These are phyloP conservation scores for Polyporus tsugae DNA, from an alignment of 1,284 basidiomycete species.

Conservation along the genomic window DNA sequence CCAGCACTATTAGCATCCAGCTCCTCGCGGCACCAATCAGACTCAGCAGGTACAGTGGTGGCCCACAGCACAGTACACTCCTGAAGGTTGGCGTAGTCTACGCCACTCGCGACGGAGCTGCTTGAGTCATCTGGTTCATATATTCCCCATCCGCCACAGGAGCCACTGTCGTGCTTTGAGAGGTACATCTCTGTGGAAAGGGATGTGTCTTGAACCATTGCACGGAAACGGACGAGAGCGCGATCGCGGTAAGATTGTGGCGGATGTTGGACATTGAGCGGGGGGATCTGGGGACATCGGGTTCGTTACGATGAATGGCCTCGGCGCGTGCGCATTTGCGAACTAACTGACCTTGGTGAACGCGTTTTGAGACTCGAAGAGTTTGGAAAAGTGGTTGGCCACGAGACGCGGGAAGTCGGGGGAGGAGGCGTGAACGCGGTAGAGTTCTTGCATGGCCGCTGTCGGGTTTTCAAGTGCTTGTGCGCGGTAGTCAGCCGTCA, in stretches of 20 bases:
- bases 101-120: conserved; percentile 38
- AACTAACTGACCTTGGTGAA: conserved; percentile 51
- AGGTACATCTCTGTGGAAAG: conserved; percentile 76
- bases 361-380: conserved; percentile 52
- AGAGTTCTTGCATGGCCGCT: conserved; percentile 55
- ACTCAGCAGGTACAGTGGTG: conserved; percentile 72
- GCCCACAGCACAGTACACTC: conserved; percentile 75
- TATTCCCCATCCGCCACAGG: conserved; percentile 77
- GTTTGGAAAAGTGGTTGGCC: conserved; percentile 54
- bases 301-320: not conserved
- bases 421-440: conserved; percentile 38
- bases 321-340: not conserved
- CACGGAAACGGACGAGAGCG: conserved; percentile 71
- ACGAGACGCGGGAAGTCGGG: conserved; percentile 57
- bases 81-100: conserved; percentile 60
- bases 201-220: conserved; percentile 85
- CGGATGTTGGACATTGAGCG: conserved; percentile 54
- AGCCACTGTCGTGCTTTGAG: conserved; percentile 49
- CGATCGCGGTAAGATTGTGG: conserved; percentile 56
- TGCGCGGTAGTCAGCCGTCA: conserved; percentile 60
- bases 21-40: conserved; percentile 54
- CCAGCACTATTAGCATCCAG: conserved; percentile 41
- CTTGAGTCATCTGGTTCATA: conserved; percentile 37
- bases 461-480: conserved; percentile 60
- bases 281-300: conserved; percentile 56